Evolutionary conservation across 306 rosid genomes (phyloP).

Genomic region (Clitoria ternatea): DNA sequence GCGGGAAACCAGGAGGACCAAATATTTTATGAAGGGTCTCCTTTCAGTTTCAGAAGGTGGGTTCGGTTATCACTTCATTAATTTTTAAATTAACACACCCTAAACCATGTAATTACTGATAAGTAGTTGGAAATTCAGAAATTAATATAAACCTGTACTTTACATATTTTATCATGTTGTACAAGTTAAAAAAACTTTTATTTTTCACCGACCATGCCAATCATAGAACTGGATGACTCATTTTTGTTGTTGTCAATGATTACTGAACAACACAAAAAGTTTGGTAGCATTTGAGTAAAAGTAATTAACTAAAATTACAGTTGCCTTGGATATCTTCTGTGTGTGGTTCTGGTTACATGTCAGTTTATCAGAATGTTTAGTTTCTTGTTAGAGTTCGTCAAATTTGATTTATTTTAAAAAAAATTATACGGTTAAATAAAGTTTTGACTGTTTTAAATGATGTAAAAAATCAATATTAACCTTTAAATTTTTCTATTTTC

Average conservation of each 20-base stretch:
- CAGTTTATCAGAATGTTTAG: too few relatives aligned
- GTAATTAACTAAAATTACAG: not conserved
- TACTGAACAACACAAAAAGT: not conserved
- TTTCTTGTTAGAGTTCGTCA: too few relatives aligned
- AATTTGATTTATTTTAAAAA: too few relatives aligned
- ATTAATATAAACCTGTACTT: too few relatives aligned
- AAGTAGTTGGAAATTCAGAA: not conserved
- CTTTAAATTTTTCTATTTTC: too few relatives aligned
- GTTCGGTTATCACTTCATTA: not conserved
- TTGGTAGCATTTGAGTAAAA: conserved; percentile 10
- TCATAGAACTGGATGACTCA: not conserved
- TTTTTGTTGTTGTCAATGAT: not conserved
- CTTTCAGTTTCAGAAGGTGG: not conserved
- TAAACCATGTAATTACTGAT: conserved; percentile 3
- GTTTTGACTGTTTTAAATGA: too few relatives aligned
- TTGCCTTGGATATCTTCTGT: not conserved
- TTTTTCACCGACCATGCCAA: not conserved
- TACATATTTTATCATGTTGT: too few relatives aligned
- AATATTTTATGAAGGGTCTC: conserved; percentile 20
- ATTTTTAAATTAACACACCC: not conserved
- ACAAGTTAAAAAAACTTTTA: too few relatives aligned
- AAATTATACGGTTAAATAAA: too few relatives aligned
- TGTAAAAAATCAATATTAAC: too few relatives aligned
- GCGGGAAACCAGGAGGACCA: conserved; percentile 49
- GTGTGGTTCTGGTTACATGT: not conserved